Percentiles rank a stretch among this genome's conserved stretches.
These are phyloP conservation scores for Alternaria novae-zelandiae DNA, from an alignment of 2,329 filamentous ascomycete species.

Conservation along the genomic window DNA sequence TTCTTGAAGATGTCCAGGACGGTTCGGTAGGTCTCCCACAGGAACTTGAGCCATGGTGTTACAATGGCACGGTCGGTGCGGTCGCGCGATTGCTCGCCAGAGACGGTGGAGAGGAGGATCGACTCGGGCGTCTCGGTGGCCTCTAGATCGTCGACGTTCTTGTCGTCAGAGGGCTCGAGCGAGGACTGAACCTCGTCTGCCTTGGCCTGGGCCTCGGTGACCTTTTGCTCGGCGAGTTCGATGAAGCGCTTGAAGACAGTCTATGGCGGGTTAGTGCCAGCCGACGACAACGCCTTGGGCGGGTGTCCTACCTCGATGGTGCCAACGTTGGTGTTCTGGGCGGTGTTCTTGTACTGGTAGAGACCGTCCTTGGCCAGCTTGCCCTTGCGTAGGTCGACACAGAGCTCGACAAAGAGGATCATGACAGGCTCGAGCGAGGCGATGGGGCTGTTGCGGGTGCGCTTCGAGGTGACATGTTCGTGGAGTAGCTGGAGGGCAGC, in stretches of 20 bases:
- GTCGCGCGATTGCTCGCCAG: constrained; percentile 95
- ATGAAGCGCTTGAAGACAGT: constrained; percentile 97
- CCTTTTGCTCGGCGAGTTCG: constrained; percentile 93
- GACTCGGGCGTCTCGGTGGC: constrained; percentile 98
- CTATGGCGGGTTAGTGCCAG: constrained; percentile 30
- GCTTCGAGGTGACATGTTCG: constrained; percentile 98
- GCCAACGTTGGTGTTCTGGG: constrained; percentile 96
- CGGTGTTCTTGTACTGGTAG: constrained; percentile 99
- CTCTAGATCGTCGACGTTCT: constrained; percentile 92
- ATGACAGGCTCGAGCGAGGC: constrained; percentile 96
- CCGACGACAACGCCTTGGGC: neutral
- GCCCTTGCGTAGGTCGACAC: constrained; percentile 96
- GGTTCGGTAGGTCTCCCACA: constrained; percentile 99
- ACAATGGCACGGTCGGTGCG: constrained; percentile 97
- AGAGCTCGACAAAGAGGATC: constrained; percentile 95
- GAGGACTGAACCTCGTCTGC: constrained; percentile 92
- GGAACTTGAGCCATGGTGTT: constrained; percentile 98
- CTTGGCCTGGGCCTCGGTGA: constrained; percentile 93
- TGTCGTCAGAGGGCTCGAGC: constrained; percentile 76
- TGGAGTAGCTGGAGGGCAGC: constrained; percentile 94
- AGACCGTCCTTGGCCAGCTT: constrained; percentile 98
- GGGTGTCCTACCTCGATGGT: constrained; percentile 80
- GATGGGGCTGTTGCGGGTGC: constrained; percentile 96
- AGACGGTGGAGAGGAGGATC: constrained; percentile 95
- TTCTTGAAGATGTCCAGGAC: constrained; percentile 98